Conservation (phyloP, 2,329 filamentous ascomycete species). For the Venturia aucupariae region DNA sequence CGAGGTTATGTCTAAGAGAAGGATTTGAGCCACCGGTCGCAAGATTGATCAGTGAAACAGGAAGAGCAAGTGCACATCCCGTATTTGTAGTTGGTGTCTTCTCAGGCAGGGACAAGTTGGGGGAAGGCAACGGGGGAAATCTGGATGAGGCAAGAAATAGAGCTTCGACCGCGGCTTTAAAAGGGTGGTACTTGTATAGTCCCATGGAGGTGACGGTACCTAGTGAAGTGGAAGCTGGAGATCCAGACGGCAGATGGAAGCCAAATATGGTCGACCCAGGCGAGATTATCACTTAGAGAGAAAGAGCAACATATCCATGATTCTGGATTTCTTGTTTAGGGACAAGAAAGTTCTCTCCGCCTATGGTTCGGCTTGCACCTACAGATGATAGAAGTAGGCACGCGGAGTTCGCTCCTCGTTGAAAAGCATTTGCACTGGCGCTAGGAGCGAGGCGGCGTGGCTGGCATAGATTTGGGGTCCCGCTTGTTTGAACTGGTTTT, state of each 20-base stretch:
- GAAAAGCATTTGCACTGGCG: slow-evolving; percentile 2
- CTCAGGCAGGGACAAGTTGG: slow-evolving; percentile 82
- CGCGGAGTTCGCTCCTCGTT: neutral
- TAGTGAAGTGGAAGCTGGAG: slow-evolving; percentile 36
- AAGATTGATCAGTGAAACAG: slow-evolving; percentile 82
- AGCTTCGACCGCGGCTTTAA: slow-evolving; percentile 77
- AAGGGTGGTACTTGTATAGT: slow-evolving; percentile 94
- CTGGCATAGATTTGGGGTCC: neutral
- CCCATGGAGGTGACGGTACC: slow-evolving; percentile 49
- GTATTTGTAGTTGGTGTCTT: slow-evolving; percentile 94
- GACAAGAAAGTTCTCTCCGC: neutral
- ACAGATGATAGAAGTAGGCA: neutral
- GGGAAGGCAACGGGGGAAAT: slow-evolving; percentile 75
- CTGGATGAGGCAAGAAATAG: slow-evolving; percentile 67
- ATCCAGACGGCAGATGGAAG: slow-evolving; percentile 36
- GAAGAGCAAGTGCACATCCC: slow-evolving; percentile 71
- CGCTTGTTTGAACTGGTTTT: neutral
- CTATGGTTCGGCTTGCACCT: neutral
- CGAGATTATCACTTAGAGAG: slow-evolving; percentile 40
- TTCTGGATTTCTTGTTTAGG: neutral
- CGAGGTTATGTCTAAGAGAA: slow-evolving; percentile 75
- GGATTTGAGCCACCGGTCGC: slow-evolving; percentile 82
- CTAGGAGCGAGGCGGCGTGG: neutral
- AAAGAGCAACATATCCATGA: neutral
- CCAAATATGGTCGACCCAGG: slow-evolving; percentile 49